Base-by-base conservation (phyloP, 2,329 filamentous ascomycete species). In the Fusarium sp. region DNA sequence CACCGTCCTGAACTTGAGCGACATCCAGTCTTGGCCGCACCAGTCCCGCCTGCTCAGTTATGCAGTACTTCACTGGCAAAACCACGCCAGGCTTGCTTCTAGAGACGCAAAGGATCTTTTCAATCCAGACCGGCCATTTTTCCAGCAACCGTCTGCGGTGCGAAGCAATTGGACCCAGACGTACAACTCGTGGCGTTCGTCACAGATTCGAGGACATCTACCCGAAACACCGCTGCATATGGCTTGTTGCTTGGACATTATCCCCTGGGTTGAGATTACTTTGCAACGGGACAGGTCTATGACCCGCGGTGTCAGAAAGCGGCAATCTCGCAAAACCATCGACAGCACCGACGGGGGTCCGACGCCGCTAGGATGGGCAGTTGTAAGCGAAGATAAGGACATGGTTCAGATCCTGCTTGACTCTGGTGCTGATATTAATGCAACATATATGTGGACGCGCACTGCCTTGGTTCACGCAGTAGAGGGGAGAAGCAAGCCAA, bases 391-490 rank as follows among this genome's bases (percentile, higher is more conserved):
- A 4, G 18, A 40, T 40, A 11, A 40, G 38, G 38, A n/a, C 38
- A 40, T n/a, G 5, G 5, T 40, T n/a, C 38, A 20, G 38, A 13
- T 6, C 11, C n/a, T 40, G 9, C 38, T 20, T 40, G n/a, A 40
- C n/a, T 40, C 38, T 20, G 38, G 38, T 13, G 38, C 38, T 13
- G 38, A 13, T 20, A 20, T 40, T 13, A 5, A 40, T 40, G n/a
- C n/a, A 10, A 40, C 0, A 40, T 5, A 20, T 10, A 3, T 5
- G 9, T 3, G 10, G 2, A 0, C 5, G 10, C 3, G 10, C 9
- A 40, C 38, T 20, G 38, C 10, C 5, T 40, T 40, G 10, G 0
- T 20, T 11, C 2, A 5, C n/a, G 38, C 38, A 20, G n/a, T 6
- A n/a, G n/a, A n/a, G n/a, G n/a, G n/a, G n/a, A n/a, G 38, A 40